phyloP scores from a whole-genome alignment of 1,139 yeast genomes.

The Yamadazyma oceani region DNA sequence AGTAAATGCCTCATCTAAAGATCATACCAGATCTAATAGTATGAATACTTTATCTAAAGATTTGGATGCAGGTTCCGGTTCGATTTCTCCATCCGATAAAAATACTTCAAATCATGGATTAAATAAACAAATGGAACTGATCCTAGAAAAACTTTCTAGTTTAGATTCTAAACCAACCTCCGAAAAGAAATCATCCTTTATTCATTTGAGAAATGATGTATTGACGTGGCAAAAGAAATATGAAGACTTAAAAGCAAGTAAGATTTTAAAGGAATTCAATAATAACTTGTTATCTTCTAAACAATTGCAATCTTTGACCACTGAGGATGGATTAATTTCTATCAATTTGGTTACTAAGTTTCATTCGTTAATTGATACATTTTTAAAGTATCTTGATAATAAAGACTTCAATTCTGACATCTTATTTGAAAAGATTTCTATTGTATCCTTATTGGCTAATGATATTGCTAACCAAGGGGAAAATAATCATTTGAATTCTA shows the following conservation, averaged over 20 bases:
- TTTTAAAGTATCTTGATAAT: constrained; percentile 36
- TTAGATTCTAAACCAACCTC: constrained; percentile 17
- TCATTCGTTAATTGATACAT: constrained; percentile 48
- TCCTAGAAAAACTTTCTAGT: constrained; percentile 21
- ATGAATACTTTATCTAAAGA: constrained; percentile 13
- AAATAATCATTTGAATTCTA: constrained; percentile 30
- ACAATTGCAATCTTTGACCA: constrained; percentile 31
- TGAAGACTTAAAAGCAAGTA: constrained; percentile 39
- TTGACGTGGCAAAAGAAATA: constrained; percentile 48
- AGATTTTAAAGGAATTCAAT: constrained; percentile 25
- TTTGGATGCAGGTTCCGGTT: constrained; percentile 5
- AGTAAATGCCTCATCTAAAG: constrained; percentile 16
- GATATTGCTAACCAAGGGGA: constrained; percentile 49
- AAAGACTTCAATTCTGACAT: constrained; percentile 36
- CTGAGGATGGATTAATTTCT: constrained; percentile 47
- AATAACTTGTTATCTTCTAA: constrained; percentile 23
- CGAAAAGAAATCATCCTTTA: constrained; percentile 16
- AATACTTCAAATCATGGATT: neutral
- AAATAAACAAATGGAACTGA: constrained; percentile 20
- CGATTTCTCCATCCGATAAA: constrained; percentile 3
- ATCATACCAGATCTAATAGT: constrained; percentile 16
- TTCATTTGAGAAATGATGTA: constrained; percentile 31
- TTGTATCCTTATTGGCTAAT: constrained; percentile 50
- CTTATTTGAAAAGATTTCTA: constrained; percentile 56
- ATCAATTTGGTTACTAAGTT: constrained; percentile 44